Conservation (phyloP, 441 rosid species). For the Adansonia madagascariensis region DNA sequence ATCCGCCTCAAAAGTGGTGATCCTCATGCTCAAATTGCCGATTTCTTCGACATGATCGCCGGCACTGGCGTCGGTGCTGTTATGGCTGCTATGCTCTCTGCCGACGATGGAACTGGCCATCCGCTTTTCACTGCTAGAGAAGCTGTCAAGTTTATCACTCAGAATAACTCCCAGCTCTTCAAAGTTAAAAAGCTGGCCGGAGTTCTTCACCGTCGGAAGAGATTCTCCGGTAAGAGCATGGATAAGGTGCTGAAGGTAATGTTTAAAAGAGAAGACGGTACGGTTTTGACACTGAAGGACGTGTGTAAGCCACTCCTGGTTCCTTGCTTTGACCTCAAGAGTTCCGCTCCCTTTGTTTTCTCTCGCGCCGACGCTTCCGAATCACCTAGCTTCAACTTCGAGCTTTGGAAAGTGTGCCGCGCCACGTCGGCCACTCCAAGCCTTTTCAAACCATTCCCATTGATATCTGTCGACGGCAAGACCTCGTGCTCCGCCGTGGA, state of each 20-base stretch:
- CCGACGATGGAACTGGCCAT: slow-evolving; percentile 71
- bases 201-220: slow-evolving; percentile 44
- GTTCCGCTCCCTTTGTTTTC: slow-evolving; percentile 91
- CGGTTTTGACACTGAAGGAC: slow-evolving; percentile 68
- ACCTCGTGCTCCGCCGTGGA: slow-evolving; percentile 78
- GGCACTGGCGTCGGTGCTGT: slow-evolving; percentile 83
- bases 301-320: slow-evolving; percentile 90
- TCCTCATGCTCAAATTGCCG: slow-evolving; percentile 66
- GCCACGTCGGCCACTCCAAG: slow-evolving; percentile 88
- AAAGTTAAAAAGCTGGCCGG: slow-evolving; percentile 37
- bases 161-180: slow-evolving; percentile 62
- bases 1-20: slow-evolving; percentile 74
- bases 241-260: slow-evolving; percentile 62
- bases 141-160: slow-evolving; percentile 49
- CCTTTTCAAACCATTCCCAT: slow-evolving; percentile 67
- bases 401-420: slow-evolving; percentile 86
- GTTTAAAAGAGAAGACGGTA: slow-evolving; percentile 67
- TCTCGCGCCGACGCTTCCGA: slow-evolving; percentile 92
- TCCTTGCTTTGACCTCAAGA: slow-evolving; percentile 87
- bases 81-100: slow-evolving; percentile 68
- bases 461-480: slow-evolving; percentile 75
- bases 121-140: slow-evolving; percentile 72
- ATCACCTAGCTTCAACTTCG: slow-evolving; percentile 85
- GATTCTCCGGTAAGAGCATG: slow-evolving; percentile 71
- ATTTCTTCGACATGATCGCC: slow-evolving; percentile 82